These are phyloP conservation scores for Backusella morwellensis DNA, from an alignment of 192 early-diverging fungal genomes.

Conservation along the genomic window DNA sequence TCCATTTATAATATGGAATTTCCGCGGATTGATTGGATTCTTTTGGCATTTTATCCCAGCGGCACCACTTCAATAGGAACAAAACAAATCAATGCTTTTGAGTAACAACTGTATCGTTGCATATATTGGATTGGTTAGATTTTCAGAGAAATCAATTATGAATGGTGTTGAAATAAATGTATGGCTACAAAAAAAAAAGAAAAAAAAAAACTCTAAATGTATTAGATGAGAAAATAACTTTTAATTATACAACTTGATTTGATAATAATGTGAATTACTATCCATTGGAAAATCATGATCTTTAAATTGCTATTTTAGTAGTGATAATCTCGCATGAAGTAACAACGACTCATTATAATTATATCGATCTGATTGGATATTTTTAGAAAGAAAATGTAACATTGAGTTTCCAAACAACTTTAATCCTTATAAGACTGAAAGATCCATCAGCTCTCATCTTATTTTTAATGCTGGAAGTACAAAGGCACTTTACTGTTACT, in stretches of 20 bases:
- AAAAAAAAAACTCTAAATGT: background rate
- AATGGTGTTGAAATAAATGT: background rate
- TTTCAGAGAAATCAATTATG: background rate
- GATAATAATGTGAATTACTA: background rate
- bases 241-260: background rate
- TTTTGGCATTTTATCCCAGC: background rate
- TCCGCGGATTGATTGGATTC: background rate
- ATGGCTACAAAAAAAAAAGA: background rate
- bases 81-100: background rate
- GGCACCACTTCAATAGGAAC: background rate
- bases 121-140: background rate
- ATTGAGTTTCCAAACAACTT: background rate
- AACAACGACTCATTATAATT: conserved; percentile 12
- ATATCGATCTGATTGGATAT: background rate
- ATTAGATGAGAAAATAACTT: background rate
- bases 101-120: background rate
- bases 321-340: conserved; percentile 21
- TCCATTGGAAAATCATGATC: background rate
- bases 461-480: background rate
- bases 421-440: background rate
- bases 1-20: background rate
- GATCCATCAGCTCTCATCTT: background rate
- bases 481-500: background rate
- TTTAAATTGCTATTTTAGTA: conserved; percentile 13
- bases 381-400: background rate